Conservation (phyloP, 345 rosid genomes). For the Brassica napus region DNA sequence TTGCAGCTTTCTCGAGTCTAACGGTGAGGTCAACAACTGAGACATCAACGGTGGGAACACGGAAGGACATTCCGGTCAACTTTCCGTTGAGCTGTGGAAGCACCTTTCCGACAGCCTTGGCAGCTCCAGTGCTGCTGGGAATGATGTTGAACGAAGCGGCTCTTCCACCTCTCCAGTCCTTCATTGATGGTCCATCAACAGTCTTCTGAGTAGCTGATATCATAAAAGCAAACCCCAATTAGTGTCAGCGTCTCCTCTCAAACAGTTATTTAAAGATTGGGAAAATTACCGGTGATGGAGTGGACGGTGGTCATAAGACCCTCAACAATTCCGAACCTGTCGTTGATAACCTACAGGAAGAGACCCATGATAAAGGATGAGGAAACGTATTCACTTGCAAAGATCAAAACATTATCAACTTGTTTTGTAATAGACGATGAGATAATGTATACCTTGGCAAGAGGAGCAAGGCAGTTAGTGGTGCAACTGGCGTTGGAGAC, state of each 20-base stretch:
- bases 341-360: conserved; percentile 63
- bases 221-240: not conserved
- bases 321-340: conserved; percentile 88
- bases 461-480: conserved; percentile 93
- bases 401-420: no score
- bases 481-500: conserved; percentile 98
- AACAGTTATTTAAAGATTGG: not conserved
- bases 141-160: conserved; percentile 96
- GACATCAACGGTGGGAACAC: conserved; percentile 92
- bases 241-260: not conserved
- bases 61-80: conserved; percentile 91
- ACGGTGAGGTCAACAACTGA: conserved; percentile 95
- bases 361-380: not conserved
- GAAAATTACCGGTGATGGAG: conserved; percentile 64
- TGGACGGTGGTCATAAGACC: conserved; percentile 94
- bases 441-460: conserved; percentile 64
- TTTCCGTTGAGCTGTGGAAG: conserved; percentile 75
- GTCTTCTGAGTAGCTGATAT: conserved; percentile 81
- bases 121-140: conserved; percentile 94
- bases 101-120: conserved; percentile 94
- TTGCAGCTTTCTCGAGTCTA: conserved; percentile 67
- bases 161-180: conserved; percentile 98
- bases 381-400: not conserved
- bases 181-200: conserved; percentile 88
- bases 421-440: not conserved